Evolutionary conservation across 495 filamentous ascomycete species (phyloP), one percentile per base, ranked within the genome.

Genomic region (Hypoxylon fragiforme): DNA sequence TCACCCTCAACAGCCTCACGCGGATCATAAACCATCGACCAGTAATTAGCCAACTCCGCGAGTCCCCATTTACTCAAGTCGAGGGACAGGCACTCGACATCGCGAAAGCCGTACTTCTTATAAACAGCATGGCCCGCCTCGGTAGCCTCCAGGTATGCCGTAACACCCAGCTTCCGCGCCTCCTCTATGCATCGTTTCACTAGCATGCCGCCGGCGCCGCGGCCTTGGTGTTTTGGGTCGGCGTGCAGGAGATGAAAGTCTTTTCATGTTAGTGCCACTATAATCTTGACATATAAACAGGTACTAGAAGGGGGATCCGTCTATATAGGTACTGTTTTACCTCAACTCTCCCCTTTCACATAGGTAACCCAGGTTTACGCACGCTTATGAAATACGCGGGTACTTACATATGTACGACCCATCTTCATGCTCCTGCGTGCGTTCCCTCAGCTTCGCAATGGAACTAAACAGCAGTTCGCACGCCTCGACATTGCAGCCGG

Each of bases 391-490:
- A 16, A 7, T 14, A n/a, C n/a, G n/a, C n/a, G 39, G 16, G 14
- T 24, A 62, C 66, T 55, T 35, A 65, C 66, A 57, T 35, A 57
- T 14, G 30, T 63, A 50, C 20, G 50, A 63, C 34, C 28, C 62
- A 15, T 47, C 64, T 11, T 49, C 62, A 53, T 70, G 56, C 13
- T 49, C 62, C 55, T 70, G 56, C 13, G 70, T 49, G 8, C 55
- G 44, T 13, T 15, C 42, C 35, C 59, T 49, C 28, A 45, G 51
- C 32, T 40, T 37, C 7, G 48, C 20, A n/a, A 69, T 16, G 7
- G 54, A 47, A 4, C 63, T 60, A 14, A 71, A 73, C 19, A 73
- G 31, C 21, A 60, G 40, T 11, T 72, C 62, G 19, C 68, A 72
- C 11, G 70, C 60, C 18, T 64, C 65, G 4, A 36, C 31, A 26